Base-by-base conservation (phyloP, 306 rosid species). In the Malus fusca region DNA sequence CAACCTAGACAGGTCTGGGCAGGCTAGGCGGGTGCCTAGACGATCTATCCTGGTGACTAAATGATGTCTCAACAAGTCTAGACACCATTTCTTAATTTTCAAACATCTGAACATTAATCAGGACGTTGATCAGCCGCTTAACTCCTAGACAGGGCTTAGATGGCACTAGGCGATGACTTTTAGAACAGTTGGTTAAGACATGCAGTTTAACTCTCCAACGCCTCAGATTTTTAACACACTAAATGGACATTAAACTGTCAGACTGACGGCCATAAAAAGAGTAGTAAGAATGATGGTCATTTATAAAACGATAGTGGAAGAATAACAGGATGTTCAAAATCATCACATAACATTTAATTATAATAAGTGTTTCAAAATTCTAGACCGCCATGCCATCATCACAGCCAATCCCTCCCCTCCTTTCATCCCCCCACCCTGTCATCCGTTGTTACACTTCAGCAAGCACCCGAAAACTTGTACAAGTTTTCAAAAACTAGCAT, bases 81-180 rank as follows among this genome's bases (percentile, higher is more conserved):
- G 2, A 0, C 42, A 0, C 0, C 2, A 2, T 1, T 37, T 37
- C 42, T 37, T 37, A 37, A 37, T 37, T 37, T 37, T 37, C 42
- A 37, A 37, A 37, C 42, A 37, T 2, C 7, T 37, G 1, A 2
- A 0, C 2, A 37, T 37, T 37, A 37, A 37, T 37, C 9, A 1
- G 0, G 0, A 37, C 42, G 9, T 1, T 37, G 2, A 37, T 1
- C 42, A 37, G 0, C 42, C 42, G 2, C 0, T 37, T 37, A 37
- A 0, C 8, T 1, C 8, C 8, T 35, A 35, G 37, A 33, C 37
- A 3, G 0, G 8, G 2, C 2, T 3, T 33, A 33, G 40, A 35
- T 2, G 7, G 0, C 2, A 0, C 2, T 7, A 7, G 2, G 0
- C 0, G 2, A 35, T 0, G 9, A 37, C 7, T 37, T 37, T 37